Percentiles rank a stretch among this genome's conserved stretches.
Evolutionary conservation across 352 stramenopile species (phyloP).

Genomic region (Pythium vanterpoolii): DNA sequence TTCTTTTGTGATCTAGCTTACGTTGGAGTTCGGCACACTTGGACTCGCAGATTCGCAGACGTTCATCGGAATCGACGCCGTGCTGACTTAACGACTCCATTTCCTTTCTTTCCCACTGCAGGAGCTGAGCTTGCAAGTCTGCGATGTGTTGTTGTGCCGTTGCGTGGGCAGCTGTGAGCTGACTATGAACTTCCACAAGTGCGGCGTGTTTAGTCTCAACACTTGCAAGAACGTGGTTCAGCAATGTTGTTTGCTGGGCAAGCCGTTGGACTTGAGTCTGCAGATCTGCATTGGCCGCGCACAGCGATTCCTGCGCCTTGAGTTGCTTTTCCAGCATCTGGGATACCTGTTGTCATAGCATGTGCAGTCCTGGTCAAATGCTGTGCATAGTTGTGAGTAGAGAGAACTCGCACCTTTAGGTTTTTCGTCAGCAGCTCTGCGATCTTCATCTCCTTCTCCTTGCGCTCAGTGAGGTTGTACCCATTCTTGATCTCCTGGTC

Average conservation of each 20-base stretch:
- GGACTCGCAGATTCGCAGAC: slow-evolving; percentile 35
- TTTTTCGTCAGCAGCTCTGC: slow-evolving; percentile 57
- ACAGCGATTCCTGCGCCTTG: slow-evolving; percentile 31
- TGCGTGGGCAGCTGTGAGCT: slow-evolving; percentile 31
- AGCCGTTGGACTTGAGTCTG: slow-evolving; percentile 25
- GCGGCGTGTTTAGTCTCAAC: slow-evolving; percentile 38
- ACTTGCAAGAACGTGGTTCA: slow-evolving; percentile 35
- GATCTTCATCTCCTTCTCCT: slow-evolving; percentile 64
- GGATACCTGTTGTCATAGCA: slow-evolving; percentile 30
- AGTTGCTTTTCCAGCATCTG: slow-evolving; percentile 54
- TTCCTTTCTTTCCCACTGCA: neutral
- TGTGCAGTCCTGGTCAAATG: neutral
- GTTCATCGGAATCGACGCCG: slow-evolving; percentile 37
- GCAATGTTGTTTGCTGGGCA: slow-evolving; percentile 32
- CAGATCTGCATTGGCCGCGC: slow-evolving; percentile 29
- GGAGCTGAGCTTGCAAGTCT: slow-evolving; percentile 28
- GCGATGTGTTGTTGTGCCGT: slow-evolving; percentile 30
- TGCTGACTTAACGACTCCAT: neutral
- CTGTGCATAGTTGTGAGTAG: neutral
- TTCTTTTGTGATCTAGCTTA: slow-evolving; percentile 12
- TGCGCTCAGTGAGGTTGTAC: slow-evolving; percentile 52
- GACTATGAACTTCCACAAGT: slow-evolving; percentile 28
- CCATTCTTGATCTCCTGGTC: slow-evolving; percentile 51
- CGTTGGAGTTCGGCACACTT: slow-evolving; percentile 27
- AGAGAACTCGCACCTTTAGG: slow-evolving; percentile 33